Conservation (phyloP, 495 filamentous ascomycete genomes). For the Xylaria sp. region DNA sequence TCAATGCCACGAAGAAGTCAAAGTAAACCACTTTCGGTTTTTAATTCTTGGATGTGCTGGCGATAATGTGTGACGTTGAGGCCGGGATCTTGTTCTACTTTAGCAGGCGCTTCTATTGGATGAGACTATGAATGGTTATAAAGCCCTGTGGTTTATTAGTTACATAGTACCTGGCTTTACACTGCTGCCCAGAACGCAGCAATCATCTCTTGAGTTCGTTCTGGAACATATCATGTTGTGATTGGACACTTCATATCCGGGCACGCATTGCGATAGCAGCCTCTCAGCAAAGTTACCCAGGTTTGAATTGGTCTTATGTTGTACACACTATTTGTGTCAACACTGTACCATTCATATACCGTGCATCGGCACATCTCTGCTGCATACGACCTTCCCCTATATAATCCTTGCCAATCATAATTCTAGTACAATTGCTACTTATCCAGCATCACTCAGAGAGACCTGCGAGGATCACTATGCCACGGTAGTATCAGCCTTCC, state of each 20-base stretch:
- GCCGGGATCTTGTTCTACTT: not conserved
- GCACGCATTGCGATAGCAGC: not conserved
- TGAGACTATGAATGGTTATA: not conserved
- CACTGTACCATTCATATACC: not conserved
- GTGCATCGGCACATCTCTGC: not conserved
- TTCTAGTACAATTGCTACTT: not conserved
- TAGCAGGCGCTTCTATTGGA: not conserved
- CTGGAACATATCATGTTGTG: not conserved
- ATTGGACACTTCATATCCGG: not conserved
- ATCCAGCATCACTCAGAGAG: not conserved
- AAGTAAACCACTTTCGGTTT: slow-evolving; percentile 7
- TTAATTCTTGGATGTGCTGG: not conserved
- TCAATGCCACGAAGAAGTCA: slow-evolving; percentile 20
- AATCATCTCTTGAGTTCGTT: not conserved
- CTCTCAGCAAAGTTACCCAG: not conserved
- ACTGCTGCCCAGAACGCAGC: not conserved
- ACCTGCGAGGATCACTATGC: not conserved
- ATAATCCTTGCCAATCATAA: not conserved
- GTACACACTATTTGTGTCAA: not conserved
- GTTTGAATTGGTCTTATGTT: not conserved
- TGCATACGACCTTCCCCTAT: not conserved
- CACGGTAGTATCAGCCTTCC: not conserved
- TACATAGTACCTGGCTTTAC: not conserved
- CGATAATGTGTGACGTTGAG: not conserved
- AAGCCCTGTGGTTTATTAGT: not conserved